phyloP scores from a whole-genome alignment of 106 monocot species.

The Alisma plantagoaquatica region DNA sequence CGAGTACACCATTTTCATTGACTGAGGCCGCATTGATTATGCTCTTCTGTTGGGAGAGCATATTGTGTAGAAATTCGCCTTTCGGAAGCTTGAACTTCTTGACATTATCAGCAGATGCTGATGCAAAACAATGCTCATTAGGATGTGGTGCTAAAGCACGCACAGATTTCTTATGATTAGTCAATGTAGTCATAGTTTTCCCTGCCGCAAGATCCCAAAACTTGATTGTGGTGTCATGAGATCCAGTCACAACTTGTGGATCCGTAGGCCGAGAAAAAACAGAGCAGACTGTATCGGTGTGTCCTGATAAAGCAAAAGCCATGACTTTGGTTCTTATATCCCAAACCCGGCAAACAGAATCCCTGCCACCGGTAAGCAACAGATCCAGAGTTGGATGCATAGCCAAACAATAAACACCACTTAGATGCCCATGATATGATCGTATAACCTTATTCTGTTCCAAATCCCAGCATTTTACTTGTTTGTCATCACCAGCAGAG shows the following conservation, averaged over 20 bases:
- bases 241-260: conserved; percentile 90
- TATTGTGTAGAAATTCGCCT: too few relatives aligned
- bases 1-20: too few relatives aligned
- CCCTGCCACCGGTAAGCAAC: conserved; percentile 81
- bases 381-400: conserved; percentile 86
- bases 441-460: too few relatives aligned
- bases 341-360: conserved; percentile 96
- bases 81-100: too few relatives aligned
- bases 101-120: conserved; percentile 88
- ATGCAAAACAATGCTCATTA: conserved; percentile 77
- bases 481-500: too few relatives aligned
- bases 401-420: conserved; percentile 90
- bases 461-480: too few relatives aligned
- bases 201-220: conserved; percentile 97
- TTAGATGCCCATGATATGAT: too few relatives aligned
- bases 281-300: conserved; percentile 90
- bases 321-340: conserved; percentile 82
- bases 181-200: conserved; percentile 76
- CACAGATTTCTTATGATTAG: conserved; percentile 94
- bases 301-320: conserved; percentile 88
- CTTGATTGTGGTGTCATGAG: conserved; percentile 89
- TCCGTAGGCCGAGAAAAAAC: conserved; percentile 90
- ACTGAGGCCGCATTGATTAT: too few relatives aligned
- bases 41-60: too few relatives aligned
- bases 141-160: conserved; percentile 83